Conservation (phyloP, 345 rosid species). For the Kandelia obovata region DNA sequence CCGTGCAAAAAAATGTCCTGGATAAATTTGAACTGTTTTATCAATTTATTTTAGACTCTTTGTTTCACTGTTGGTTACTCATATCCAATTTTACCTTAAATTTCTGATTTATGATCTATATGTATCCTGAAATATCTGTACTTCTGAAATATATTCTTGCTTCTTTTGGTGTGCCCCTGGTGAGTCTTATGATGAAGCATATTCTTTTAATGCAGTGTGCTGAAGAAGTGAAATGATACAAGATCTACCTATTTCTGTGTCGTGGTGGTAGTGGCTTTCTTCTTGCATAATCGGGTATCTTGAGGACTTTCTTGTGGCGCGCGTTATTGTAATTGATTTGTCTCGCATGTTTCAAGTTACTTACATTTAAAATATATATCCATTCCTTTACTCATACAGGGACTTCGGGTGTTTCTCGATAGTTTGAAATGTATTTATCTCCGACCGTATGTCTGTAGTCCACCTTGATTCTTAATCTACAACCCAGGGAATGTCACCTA, state of each 20-base stretch:
- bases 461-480: too few relatives aligned
- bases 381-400: neutral
- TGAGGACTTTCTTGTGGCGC: conserved; percentile 18
- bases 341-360: conserved; percentile 12
- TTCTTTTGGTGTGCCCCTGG: neutral
- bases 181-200: conserved; percentile 9
- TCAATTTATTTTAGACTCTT: too few relatives aligned
- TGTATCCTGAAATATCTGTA: neutral
- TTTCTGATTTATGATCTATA: neutral
- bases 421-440: too few relatives aligned
- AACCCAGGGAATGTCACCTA: too few relatives aligned
- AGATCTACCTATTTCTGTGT: conserved; percentile 10
- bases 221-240: conserved; percentile 42
- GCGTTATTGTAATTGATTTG: conserved; percentile 26
- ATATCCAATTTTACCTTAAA: too few relatives aligned
- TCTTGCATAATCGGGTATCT: conserved; percentile 15
- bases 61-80: too few relatives aligned
- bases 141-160: neutral
- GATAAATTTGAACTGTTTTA: too few relatives aligned
- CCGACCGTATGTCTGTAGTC: too few relatives aligned
- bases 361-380: conserved; percentile 2
- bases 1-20: too few relatives aligned
- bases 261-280: conserved; percentile 13
- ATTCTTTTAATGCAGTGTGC: conserved; percentile 49
- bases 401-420: too few relatives aligned